phyloP scores from a whole-genome alignment of 192 early-diverging fungal genomes.

The Spizellomyces punctatus region DNA sequence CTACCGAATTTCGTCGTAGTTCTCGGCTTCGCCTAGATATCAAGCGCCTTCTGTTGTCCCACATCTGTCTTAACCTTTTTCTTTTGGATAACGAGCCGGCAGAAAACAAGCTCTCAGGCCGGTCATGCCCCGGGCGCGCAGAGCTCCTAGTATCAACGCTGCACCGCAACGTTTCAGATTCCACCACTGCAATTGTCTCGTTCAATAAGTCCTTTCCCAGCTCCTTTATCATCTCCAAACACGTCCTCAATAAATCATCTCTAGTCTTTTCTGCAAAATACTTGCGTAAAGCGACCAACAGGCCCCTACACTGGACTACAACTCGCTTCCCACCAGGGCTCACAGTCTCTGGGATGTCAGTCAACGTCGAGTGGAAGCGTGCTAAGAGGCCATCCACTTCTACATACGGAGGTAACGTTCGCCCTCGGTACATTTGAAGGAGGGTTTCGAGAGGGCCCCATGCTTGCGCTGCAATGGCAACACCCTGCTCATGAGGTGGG shows the following conservation, averaged over 20 bases:
- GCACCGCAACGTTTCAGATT: no score
- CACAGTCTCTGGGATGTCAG: neutral
- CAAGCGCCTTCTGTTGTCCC: no score
- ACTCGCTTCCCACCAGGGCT: neutral
- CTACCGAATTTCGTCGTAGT: no score
- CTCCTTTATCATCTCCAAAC: neutral
- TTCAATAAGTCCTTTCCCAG: neutral
- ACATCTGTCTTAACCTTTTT: no score
- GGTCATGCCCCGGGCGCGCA: no score
- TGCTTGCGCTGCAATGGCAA: neutral
- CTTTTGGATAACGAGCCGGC: no score
- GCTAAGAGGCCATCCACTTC: conserved; percentile 1
- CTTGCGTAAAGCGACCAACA: conserved; percentile 1
- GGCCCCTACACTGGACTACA: neutral
- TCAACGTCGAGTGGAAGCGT: neutral
- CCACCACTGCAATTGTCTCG: no score
- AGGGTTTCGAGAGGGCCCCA: neutral
- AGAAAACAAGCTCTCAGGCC: no score
- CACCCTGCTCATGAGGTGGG: neutral
- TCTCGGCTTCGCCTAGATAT: no score
- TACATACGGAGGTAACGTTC: neutral
- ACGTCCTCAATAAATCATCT: neutral
- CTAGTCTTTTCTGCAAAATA: neutral
- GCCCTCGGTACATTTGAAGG: neutral
- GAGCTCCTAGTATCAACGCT: no score